phyloP scores from a whole-genome alignment of 768 basidiomycete species.

The Termitomyces sp. region DNA sequence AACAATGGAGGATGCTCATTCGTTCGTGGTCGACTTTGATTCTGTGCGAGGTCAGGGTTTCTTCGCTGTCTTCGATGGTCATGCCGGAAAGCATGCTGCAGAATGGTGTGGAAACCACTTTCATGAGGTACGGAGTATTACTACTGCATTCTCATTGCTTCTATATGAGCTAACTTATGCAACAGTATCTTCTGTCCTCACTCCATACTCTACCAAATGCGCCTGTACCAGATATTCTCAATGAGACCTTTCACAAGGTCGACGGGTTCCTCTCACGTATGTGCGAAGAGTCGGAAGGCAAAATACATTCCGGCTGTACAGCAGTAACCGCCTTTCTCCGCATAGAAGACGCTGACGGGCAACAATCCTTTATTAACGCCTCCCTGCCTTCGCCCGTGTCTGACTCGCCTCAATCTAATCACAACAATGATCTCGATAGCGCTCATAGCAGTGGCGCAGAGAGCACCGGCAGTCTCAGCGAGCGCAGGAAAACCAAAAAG shows the following conservation, averaged over 20 bases:
- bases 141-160: neutral
- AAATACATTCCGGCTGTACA: constrained; percentile 95
- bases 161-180: neutral
- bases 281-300: constrained; percentile 82
- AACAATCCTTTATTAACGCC: constrained; percentile 57
- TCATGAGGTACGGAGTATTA: constrained; percentile 60
- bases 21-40: constrained; percentile 92
- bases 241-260: constrained; percentile 91
- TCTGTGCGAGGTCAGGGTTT: constrained; percentile 92
- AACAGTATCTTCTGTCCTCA: constrained; percentile 54
- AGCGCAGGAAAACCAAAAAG: constrained; percentile 26
- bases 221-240: constrained; percentile 82
- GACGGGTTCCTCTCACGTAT: constrained; percentile 79
- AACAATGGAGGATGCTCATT: constrained; percentile 97
- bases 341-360: constrained; percentile 74
- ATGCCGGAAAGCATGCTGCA: constrained; percentile 97
- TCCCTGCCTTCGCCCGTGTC: constrained; percentile 21
- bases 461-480: constrained; percentile 27
- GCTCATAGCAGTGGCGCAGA: constrained; percentile 41
- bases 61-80: constrained; percentile 97
- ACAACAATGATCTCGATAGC: constrained; percentile 28
- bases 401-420: constrained; percentile 29
- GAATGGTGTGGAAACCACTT: constrained; percentile 99
- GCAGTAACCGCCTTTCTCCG: constrained; percentile 95
- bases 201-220: constrained; percentile 52